Base-by-base conservation (phyloP, 2,329 filamentous ascomycete genomes). In the Aspergillus proliferans region DNA sequence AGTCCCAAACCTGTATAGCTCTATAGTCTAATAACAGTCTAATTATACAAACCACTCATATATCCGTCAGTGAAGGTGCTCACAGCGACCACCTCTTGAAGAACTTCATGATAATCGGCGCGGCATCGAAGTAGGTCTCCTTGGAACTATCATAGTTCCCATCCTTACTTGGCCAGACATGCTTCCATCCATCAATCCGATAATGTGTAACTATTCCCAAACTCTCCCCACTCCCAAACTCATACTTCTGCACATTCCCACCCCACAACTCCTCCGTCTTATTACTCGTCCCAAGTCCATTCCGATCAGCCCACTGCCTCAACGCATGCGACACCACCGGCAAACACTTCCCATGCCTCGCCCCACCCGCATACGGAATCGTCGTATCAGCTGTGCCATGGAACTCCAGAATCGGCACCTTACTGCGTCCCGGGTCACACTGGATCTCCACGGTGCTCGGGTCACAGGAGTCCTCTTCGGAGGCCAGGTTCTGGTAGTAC, bases 361-460 rank as follows among this genome's bases (percentile, higher is more conserved):
- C 47, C 3, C 68, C 69, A 18, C 71, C 73, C 0, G 43, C 26
- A 48, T 76, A 76, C 0, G 62, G 55, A 26, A 76, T 75, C 1
- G 65, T 69, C 3, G 52, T 52, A 41, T 62, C 59, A 0, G 33
- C 45, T 2, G 50, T 53, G 15, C 60, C 58, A 21, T 62, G 60
- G 42, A 61, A 60, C 19, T 58, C 56, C 8, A 62, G 30, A 33
- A 59, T 50, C 1, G 71, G 74, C 26, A 69, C 64, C 6, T 47
- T 52, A 24, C 45, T 56, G 21, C 57, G 61, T 30, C 57, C 57
- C 48, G 51, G 61, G 14, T 57, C 66, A 48, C 65, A 70, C 3
- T 45, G 34, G 53, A 52, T 40, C 49, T 59, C 4, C 55, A 56
- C 41, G 53, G 43, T 51, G 6, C 18, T 34, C 0, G 54, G 34